Conservation (phyloP, 176 grass and related monocot genomes). For the Ensete glaucum region DNA sequence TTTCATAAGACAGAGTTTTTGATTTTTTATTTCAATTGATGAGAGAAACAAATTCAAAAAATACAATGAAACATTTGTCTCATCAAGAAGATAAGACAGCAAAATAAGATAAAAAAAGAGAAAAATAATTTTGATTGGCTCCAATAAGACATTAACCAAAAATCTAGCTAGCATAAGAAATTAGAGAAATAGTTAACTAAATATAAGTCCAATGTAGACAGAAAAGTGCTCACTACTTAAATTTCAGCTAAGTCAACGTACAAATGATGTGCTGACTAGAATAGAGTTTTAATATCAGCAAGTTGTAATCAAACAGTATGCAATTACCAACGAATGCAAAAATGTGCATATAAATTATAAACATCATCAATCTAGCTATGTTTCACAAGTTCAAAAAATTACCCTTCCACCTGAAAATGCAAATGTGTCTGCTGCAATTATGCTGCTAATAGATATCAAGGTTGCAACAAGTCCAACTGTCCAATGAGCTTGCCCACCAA, state of each 20-base stretch:
- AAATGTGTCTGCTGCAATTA: constrained; percentile 92
- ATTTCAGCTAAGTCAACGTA: not conserved
- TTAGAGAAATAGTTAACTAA: not conserved
- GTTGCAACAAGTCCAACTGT: constrained; percentile 90
- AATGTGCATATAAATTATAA: not conserved
- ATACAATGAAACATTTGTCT: too few species aligned
- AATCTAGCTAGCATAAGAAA: not conserved
- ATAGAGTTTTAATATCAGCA: not conserved
- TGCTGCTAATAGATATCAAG: constrained; percentile 90
- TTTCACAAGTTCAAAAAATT: constrained; percentile 13
- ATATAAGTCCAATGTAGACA: not conserved
- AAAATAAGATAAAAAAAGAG: too few species aligned
- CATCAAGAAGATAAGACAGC: too few species aligned
- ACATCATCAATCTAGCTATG: constrained; percentile 3
- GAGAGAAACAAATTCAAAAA: too few species aligned
- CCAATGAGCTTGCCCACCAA: constrained; percentile 88
- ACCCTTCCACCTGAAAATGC: constrained; percentile 95
- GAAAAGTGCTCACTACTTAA: not conserved
- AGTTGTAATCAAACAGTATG: not conserved
- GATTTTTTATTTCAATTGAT: too few species aligned
- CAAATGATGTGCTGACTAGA: not conserved
- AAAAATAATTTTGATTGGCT: not conserved
- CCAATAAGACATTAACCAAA: not conserved
- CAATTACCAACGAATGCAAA: not conserved
- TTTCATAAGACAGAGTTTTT: too few species aligned